These are phyloP conservation scores for Neltuma alba DNA, from an alignment of 306 rosid genomes.

Conservation along the genomic window DNA sequence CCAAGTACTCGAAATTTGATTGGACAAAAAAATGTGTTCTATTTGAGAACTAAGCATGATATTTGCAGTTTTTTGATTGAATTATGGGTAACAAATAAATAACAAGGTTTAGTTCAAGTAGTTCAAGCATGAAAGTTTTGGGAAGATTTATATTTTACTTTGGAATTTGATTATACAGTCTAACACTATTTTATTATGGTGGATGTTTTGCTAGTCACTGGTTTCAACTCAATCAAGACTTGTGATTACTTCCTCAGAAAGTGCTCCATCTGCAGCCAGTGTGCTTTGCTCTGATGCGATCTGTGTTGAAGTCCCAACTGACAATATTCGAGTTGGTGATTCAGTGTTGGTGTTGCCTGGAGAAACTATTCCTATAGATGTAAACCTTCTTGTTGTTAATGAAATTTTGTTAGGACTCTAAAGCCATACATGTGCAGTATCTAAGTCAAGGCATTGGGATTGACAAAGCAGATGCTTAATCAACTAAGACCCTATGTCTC, in stretches of 20 bases:
- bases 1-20: slow-evolving; percentile 23
- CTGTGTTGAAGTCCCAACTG: slow-evolving; percentile 85
- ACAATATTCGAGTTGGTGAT: slow-evolving; percentile 93
- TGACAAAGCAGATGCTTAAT: slow-evolving; percentile 6
- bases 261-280: slow-evolving; percentile 53
- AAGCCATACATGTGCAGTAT: slow-evolving; percentile 17
- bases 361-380: slow-evolving; percentile 94
- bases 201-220: slow-evolving; percentile 74
- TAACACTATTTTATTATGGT: slow-evolving; percentile 37
- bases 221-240: slow-evolving; percentile 92
- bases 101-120: slow-evolving; percentile 2
- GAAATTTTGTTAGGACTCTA: slow-evolving; percentile 24
- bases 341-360: slow-evolving; percentile 94
- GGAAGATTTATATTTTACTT: slow-evolving; percentile 24
- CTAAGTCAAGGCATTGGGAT: slow-evolving; percentile 21
- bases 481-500: slow-evolving; percentile 2
- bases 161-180: slow-evolving; percentile 23
- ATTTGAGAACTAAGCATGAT: slow-evolving; percentile 25
- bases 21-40: slow-evolving; percentile 8
- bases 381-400: slow-evolving; percentile 52
- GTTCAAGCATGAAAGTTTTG: not conserved
- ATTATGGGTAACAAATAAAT: not conserved
- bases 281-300: slow-evolving; percentile 81
- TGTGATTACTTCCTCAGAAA: slow-evolving; percentile 80
- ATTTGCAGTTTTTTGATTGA: slow-evolving; percentile 20